Evolutionary conservation across 371 early-diverging fungal species (phyloP), one percentile per base, ranked within the genome.

Genomic region (Actinomortierella ambigua): DNA sequence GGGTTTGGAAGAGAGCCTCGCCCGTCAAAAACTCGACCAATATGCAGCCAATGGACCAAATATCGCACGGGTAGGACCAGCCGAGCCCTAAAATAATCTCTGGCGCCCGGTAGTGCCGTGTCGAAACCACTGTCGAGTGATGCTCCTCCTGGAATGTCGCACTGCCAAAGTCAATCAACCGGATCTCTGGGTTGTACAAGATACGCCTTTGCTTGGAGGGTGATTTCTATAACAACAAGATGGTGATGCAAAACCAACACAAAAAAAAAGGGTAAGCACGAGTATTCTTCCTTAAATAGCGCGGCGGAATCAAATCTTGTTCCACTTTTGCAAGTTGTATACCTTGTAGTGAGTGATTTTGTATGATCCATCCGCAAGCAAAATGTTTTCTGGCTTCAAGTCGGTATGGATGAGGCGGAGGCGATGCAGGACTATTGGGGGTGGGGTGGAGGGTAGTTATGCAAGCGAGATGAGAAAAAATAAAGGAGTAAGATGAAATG

Each of bases 21-120:
- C 98, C 98, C 0, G 95, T 97, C 44, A 90, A 84, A 47, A 98
- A 86, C 79, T 98, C 98, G 17, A 95, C 88, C 3, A 98, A 81
- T 52, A 98, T 96, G 77, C 98, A 98, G 2, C 98, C 98, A 59
- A 97, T 79, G 4, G 97, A 96, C 98, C 98, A 98, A 67, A 97
- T 90, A 77, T 98, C 98, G 78, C 97, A 97, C 34, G 96, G 94
- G 78, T 87, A 97, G 44, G 95, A 94, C 97, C 97, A 98, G 47
- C 95, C 95, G 43, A 91, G 73, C 39, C 83, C 84, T 80, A 57
- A 77, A 49, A 98, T 95, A 69, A 98, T 95, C 77, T 98, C 98
- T 4, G 98, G 98, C 28, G 98, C 98, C 22, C 98, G 85, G 75
- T 98, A 98, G 76, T 98, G 98, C 50, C 98, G 76, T 18, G 98